Percentiles rank a stretch among this genome's conserved stretches.
Conservation (phyloP, 1,284 basidiomycete genomes). For the Farysia itapuensis region DNA sequence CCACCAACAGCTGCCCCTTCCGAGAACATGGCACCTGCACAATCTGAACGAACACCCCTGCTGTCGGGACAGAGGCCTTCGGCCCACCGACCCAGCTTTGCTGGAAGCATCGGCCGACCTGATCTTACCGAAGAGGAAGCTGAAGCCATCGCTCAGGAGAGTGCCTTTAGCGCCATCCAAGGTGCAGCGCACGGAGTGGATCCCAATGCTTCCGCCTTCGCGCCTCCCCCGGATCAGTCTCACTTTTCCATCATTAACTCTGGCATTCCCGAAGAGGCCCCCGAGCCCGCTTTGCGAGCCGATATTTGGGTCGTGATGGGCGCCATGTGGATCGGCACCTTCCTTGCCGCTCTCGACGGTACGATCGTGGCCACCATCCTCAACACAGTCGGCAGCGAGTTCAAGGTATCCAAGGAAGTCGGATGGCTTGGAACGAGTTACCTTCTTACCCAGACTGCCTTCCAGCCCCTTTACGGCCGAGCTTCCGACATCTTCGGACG, state of each 20-base stretch:
- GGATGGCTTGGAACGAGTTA: constrained; percentile 58
- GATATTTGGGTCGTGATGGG: constrained; percentile 55
- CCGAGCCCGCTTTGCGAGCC: constrained; percentile 27
- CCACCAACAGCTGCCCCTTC: too few species aligned
- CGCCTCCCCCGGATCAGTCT: constrained; percentile 49
- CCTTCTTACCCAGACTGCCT: constrained; percentile 57
- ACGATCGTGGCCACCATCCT: constrained; percentile 58
- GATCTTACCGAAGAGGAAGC: constrained; percentile 40
- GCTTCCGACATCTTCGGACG: constrained; percentile 58
- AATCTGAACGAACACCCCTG: constrained; percentile 43
- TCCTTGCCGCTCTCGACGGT: constrained; percentile 53
- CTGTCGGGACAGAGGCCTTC: constrained; percentile 6
- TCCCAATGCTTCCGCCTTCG: constrained; percentile 56
- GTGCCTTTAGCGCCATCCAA: constrained; percentile 51
- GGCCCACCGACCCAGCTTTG: constrained; percentile 29
- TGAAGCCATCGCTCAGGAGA: constrained; percentile 53
- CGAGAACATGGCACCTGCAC: constrained; percentile 14
- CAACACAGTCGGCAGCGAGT: constrained; percentile 54
- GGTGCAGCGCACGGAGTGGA: constrained; percentile 55
- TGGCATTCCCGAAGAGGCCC: constrained; percentile 25
- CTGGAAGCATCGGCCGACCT: constrained; percentile 33
- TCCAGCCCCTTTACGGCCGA: constrained; percentile 57
- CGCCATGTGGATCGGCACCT: constrained; percentile 58
- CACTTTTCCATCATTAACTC: constrained; percentile 40
- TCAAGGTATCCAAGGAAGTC: constrained; percentile 53